Evolutionary conservation across 805 yeast genomes (phyloP).

Genomic region (Limtongia smithiae): DNA sequence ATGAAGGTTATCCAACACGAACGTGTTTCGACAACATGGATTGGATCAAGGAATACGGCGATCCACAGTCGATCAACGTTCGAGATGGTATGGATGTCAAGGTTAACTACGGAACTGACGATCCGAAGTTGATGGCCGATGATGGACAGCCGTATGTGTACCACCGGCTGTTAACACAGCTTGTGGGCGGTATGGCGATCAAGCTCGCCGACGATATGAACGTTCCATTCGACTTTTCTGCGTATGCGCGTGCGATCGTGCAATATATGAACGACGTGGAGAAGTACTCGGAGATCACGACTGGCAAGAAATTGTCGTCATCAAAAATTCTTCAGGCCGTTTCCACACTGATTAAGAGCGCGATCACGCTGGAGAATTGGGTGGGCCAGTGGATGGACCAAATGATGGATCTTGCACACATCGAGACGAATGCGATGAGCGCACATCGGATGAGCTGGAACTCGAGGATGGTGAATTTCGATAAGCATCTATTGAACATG

Average conservation of each 20-base stretch:
- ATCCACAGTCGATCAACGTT: conserved; percentile 40
- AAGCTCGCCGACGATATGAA: conserved; percentile 50
- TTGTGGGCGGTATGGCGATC: conserved; percentile 49
- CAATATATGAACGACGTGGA: conserved; percentile 13
- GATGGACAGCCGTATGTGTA: conserved; percentile 44
- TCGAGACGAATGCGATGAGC: conserved; percentile 22
- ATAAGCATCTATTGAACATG: conserved; percentile 41
- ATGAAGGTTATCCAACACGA: conserved; percentile 60
- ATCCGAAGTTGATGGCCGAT: neutral
- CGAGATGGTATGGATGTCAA: neutral
- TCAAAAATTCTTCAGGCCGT: conserved; percentile 26
- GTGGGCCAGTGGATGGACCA: conserved; percentile 36
- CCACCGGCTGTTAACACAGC: conserved; percentile 56
- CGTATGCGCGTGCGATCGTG: conserved; percentile 40
- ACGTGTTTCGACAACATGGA: conserved; percentile 65
- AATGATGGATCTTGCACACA: conserved; percentile 43
- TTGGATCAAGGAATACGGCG: conserved; percentile 64
- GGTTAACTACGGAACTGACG: neutral
- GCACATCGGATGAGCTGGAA: conserved; percentile 39
- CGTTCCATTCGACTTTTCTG: conserved; percentile 41
- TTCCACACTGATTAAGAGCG: conserved; percentile 32
- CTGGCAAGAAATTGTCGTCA: conserved; percentile 16
- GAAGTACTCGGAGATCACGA: conserved; percentile 5
- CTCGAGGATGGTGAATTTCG: conserved; percentile 41
- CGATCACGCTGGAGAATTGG: conserved; percentile 46